Base-by-base conservation (phyloP, 352 stramenopile genomes). In the Phytophthora cryptogea region DNA sequence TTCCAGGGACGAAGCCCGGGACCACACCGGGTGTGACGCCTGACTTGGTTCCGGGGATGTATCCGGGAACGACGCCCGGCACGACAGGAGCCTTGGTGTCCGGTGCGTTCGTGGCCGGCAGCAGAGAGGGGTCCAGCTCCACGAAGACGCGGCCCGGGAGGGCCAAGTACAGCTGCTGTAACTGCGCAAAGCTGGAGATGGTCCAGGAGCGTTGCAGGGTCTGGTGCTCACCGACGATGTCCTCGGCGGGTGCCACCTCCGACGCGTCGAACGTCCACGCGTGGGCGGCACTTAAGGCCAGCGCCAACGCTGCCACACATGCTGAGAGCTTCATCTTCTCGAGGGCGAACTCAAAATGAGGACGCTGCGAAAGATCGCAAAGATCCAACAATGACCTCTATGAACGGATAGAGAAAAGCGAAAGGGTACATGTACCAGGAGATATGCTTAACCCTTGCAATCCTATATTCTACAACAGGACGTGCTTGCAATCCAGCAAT, bases 131-230 rank as follows among this genome's bases (percentile, higher is more conserved):
- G 44, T 81, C 66, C 44, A 81, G 46, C 37, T 80, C 75, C 46
- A 88, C 67, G 40, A 88, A 88, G 13, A 88, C 76, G 51, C 68
- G 74, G 20, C 76, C 76, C 28, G 78, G 78, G 11, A 88, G 45
- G 20, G 72, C 65, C 37, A 88, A 41, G 50, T 83, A 77, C 32
- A 88, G 60, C 48, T 75, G 64, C 60, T 80, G 53, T 23, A 83
- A 59, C 54, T 77, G 65, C 26, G 70, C 65, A 33, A 51, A 58
- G 51, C 71, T 83, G 37, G 74, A 72, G 53, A 83, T 41, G 36
- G 66, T 78, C 71, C 72, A 84, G 11, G 63, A 59, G 46, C 69
- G 65, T 48, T 76, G 59, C 49, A 84, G 45, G 17, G 68, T 16
- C 61, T 81, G 62, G 48, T 84, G 74, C 47, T 77, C 59, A 42